Base-by-base conservation (phyloP, 1,139 yeast genomes). In the Magnusiomyces tetraspermus region DNA sequence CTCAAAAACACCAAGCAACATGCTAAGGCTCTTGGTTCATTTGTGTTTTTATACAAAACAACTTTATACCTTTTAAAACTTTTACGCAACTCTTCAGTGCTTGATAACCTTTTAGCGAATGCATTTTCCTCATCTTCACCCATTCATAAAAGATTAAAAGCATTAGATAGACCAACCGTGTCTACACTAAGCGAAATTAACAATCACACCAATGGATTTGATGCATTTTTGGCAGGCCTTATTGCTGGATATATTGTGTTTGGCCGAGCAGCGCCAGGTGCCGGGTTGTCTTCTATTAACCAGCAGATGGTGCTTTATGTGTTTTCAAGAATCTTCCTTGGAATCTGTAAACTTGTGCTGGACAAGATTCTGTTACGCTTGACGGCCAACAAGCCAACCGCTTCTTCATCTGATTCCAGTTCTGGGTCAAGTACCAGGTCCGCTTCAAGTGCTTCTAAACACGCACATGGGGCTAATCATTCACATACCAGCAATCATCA, bases 161-260 rank as follows among this genome's bases (percentile, higher is more conserved):
- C 45, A 55, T 44, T 44, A 50, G 55, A 45, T 30, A 50, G 3
- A 31, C 49, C 21, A 21, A 13, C 15, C 15, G n/a, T 52, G n/a
- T 30, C 61, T 8, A 57, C 55, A 54, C 65, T 60, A 48, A 53
- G 54, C n/a, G 56, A 63, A 36, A 62, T 64, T 43, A 50, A 59
- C 40, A 56, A 57, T 37, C 58, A 60, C 19, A 40, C 56, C 19
- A 50, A 63, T 23, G 65, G 64, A 19, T 45, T 60, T 17, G 73
- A 72, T 53, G 78, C 83, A 57, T 78, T 83, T 58, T 49, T 81
- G 10, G 82, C 87, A 1, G 94, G 94, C 0, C 69, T 77, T 17
- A 61, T 82, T 31, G 86, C 85, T 1, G 84, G 88, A 1, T 76
- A 78, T 71, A 60, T 79, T 21, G 85, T 83, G 30, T 83, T 83